These are phyloP conservation scores for Sporothrix brunneoviolacea DNA, from an alignment of 2,329 filamentous ascomycete species.

Conservation along the genomic window DNA sequence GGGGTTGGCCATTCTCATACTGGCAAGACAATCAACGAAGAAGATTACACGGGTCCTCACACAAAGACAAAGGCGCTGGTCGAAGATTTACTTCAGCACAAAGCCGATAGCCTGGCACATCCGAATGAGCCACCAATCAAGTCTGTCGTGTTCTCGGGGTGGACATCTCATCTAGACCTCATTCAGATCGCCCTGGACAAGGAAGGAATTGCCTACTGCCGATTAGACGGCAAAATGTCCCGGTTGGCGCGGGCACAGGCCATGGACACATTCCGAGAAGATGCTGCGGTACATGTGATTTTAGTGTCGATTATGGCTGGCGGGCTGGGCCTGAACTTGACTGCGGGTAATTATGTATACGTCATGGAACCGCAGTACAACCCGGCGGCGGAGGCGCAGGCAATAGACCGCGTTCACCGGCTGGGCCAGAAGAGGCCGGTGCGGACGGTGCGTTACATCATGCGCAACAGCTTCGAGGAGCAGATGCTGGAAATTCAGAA, in stretches of 20 bases:
- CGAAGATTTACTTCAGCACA: slow-evolving; percentile 61
- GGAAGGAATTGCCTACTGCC: slow-evolving; percentile 60
- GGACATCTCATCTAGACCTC: slow-evolving; percentile 90
- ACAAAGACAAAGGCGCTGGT: slow-evolving; percentile 85
- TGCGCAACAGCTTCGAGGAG: slow-evolving; percentile 86
- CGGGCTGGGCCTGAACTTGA: slow-evolving; percentile 86
- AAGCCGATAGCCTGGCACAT: slow-evolving; percentile 53
- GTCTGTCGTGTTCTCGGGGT: slow-evolving; percentile 91
- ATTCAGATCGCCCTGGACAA: slow-evolving; percentile 74
- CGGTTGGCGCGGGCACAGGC: slow-evolving; percentile 66
- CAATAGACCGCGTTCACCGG: slow-evolving; percentile 86
- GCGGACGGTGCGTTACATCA: slow-evolving; percentile 80
- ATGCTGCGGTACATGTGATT: slow-evolving; percentile 67
- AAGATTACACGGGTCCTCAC: slow-evolving; percentile 74
- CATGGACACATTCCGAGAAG: slow-evolving; percentile 70
- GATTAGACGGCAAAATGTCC: slow-evolving; percentile 88
- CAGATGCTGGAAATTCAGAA: slow-evolving; percentile 85
- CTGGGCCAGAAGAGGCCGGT: slow-evolving; percentile 87
- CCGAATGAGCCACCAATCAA: slow-evolving; percentile 72
- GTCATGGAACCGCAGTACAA: slow-evolving; percentile 99
- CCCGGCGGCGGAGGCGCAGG: slow-evolving; percentile 88
- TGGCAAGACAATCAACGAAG: slow-evolving; percentile 49
- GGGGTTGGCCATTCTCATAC: not conserved
- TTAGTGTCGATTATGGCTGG: slow-evolving; percentile 90
- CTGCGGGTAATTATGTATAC: slow-evolving; percentile 77